Evolutionary conservation across 2,329 filamentous ascomycete genomes (phyloP).

Genomic region (Hypoxylon sp.): DNA sequence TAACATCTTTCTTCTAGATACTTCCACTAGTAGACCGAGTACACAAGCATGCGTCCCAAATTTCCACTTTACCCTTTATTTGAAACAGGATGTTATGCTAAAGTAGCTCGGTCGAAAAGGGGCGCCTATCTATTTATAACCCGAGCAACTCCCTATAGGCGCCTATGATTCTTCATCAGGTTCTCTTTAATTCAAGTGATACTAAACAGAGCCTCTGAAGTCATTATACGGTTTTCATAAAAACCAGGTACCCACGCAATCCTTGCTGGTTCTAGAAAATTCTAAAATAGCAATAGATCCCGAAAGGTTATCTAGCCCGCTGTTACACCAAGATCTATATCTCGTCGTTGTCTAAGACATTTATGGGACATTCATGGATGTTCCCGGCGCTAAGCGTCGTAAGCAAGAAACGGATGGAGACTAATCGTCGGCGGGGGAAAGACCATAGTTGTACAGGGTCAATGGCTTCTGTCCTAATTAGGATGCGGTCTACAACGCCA

Average conservation of each 20-base stretch:
- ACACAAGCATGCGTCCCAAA: background rate
- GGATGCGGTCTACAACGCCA: background rate
- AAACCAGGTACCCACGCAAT: background rate
- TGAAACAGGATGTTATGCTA: background rate
- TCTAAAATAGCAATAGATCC: background rate
- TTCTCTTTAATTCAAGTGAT: background rate
- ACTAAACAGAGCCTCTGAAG: too few relatives aligned
- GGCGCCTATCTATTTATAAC: background rate
- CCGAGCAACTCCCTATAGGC: background rate
- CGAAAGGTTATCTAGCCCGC: too few relatives aligned
- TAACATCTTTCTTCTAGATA: background rate
- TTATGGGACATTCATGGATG: background rate
- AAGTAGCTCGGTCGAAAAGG: background rate
- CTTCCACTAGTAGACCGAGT: background rate
- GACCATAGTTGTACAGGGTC: background rate
- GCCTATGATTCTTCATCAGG: background rate
- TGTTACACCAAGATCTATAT: background rate
- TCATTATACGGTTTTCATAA: background rate
- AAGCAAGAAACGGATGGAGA: background rate
- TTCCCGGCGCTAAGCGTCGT: conserved; percentile 1
- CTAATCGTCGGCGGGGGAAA: too few relatives aligned
- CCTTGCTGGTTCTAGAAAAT: background rate
- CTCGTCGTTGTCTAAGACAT: background rate
- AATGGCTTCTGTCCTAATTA: background rate
- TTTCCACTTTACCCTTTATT: background rate